Base-by-base conservation (phyloP, 352 stramenopile species). In the Saprolegnia parasitica region DNA sequence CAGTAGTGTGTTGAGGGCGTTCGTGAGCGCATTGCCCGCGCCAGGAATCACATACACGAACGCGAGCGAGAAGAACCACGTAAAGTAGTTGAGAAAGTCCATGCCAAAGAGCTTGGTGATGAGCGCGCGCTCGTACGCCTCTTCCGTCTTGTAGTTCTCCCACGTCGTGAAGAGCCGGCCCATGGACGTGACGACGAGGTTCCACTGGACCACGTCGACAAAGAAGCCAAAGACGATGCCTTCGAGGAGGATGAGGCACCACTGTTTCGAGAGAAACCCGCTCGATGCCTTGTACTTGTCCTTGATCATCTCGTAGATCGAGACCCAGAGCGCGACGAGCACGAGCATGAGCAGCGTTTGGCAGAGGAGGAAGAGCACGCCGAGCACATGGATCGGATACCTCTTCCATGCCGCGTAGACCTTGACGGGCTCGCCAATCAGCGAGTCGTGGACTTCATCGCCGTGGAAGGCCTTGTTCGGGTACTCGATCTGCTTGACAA, bases 31-130 rank as follows among this genome's bases (percentile, higher is more conserved):
- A 76, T 93, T 82, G 23, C 85, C 85, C n/a, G 77, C 79, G 20
- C 85, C 85, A 0, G 85, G 85, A 67, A 93, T 80, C 60, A 93
- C 85, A 52, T 93, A 93, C 46, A 93, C 81, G 68, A 93, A 93
- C n/a, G 85, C 85, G 24, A 93, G 73, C 37, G 91, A 68, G 66
- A 93, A 91, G 72, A 93, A 93, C 85, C 85, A 93, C 71, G 84
- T 93, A 75, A 91, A 93, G 76, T 91, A 91, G 76, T 93, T 93
- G 71, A 93, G 80, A 57, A 93, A 93, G 57, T 93, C 85, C 83
- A 93, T 91, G 49, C 89, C 62, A 49, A 93, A 93, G 15, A 93
- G 67, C 62, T 91, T 93, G 46, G 81, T 81, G 46, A 93, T 82
- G 66, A 91, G 74, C 23, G 81, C 81, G 42, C 85, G 87, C 62